Conservation (phyloP, 2,329 filamentous ascomycete genomes). For the Xylariaceae sp. region DNA sequence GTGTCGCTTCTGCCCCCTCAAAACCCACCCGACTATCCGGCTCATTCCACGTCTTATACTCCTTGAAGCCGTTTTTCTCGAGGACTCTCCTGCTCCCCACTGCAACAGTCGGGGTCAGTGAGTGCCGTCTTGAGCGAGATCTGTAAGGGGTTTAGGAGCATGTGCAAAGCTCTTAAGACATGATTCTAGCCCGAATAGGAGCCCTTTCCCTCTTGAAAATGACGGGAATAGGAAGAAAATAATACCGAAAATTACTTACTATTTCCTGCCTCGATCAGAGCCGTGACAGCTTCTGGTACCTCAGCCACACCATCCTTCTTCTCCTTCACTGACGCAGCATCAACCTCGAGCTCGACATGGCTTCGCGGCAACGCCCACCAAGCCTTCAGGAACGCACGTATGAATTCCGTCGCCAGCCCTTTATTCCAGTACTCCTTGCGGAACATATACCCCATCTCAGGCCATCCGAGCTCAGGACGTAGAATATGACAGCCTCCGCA, state of each 20-base stretch:
- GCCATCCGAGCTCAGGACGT: constrained; percentile 56
- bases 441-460: constrained; percentile 66
- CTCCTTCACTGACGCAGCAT: constrained; percentile 44
- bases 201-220: too few species aligned
- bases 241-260: too few species aligned
- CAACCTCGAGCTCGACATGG: constrained; percentile 50
- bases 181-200: too few species aligned
- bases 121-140: too few species aligned
- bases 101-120: too few species aligned
- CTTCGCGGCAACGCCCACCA: constrained; percentile 59
- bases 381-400: constrained; percentile 52
- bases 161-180: too few species aligned
- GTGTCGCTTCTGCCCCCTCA: not conserved
- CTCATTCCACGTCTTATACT: constrained; percentile 51
- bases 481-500: constrained; percentile 50
- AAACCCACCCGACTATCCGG: constrained; percentile 32
- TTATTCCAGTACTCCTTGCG: constrained; percentile 59
- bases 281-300: constrained; percentile 52
- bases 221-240: too few species aligned
- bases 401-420: constrained; percentile 64
- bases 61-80: constrained; percentile 60
- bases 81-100: constrained; percentile 64
- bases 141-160: too few species aligned
- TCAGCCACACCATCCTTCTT: constrained; percentile 32
- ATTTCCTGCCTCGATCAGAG: constrained; percentile 58